Base-by-base conservation (phyloP, 2,329 filamentous ascomycete species). In the Cryoendolithus antarcticus region DNA sequence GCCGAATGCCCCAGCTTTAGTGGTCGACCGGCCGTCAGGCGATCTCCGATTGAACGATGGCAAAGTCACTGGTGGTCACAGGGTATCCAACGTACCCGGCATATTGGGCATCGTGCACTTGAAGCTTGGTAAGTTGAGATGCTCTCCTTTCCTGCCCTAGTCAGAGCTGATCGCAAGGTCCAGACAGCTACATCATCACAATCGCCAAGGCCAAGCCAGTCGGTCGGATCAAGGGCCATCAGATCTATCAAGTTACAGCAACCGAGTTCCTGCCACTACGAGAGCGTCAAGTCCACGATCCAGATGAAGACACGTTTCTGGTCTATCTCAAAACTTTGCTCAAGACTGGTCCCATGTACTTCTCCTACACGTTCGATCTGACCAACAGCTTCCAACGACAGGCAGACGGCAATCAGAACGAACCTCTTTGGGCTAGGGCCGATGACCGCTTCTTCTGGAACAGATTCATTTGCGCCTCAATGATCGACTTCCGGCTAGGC, bases 391-490 rank as follows among this genome's bases (percentile, higher is more conserved):
- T 96, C 67, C 91, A 98, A 65, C 79, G 91, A 47, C 91, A 96
- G 60, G 79, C 88, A 3, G 77, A 88, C 50, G 69, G 77, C 47
- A 77, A 93, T 58, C 65, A 68, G 40, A 73, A 74, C 10, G 67
- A 72, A 40, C 88, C 91, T 9, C 64, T 96, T 42, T 98, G 91
- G 91, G 80, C 82, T 69, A 73, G 86, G 50, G 81, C 89, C 47
- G 91, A 98, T 61, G 88, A 96, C 59, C 85, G 91, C 48, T 98
- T 98, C 70, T 98, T 95, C 70, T 98, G 89, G 86, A 98, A 98
- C 64, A 80, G 81, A 47, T 93, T 94, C 61, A 74, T 96, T 36
- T 85, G 89, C 59, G 81, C 83, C 6, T 86, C 95, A 55, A 65
- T 98, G 42, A 94, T 96, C 54, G 78, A 94, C 59, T 93, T 94